Conservation (phyloP, 257 asterid species). For the Solanum dulcamara region DNA sequence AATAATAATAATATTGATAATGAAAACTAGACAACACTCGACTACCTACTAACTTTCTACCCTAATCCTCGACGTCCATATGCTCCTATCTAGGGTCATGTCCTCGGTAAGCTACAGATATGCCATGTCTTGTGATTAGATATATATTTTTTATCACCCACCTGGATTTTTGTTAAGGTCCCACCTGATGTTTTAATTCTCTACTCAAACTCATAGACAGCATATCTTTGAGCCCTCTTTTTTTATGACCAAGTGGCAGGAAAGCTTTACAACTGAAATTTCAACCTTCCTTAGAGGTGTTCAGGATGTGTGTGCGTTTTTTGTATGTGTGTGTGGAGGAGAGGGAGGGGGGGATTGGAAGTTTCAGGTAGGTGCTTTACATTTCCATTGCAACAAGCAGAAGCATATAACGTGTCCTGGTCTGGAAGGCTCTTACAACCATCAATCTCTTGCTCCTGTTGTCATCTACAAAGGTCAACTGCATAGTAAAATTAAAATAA, state of each 20-base stretch:
- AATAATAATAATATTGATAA: background rate
- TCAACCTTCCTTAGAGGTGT: background rate
- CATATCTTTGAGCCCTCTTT: background rate
- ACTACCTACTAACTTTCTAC: background rate
- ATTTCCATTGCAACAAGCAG: constrained; percentile 36
- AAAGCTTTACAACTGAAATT: background rate
- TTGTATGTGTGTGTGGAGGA: background rate
- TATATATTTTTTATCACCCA: background rate
- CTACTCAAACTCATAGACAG: background rate
- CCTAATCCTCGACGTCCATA: background rate
- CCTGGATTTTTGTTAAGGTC: background rate
- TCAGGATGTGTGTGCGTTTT: background rate
- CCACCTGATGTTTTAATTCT: background rate
- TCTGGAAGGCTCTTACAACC: constrained; percentile 10
- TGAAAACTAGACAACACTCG: background rate
- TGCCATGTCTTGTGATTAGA: background rate
- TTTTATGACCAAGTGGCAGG: background rate
- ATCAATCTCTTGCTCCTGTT: constrained; percentile 59
- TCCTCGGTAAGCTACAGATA: background rate
- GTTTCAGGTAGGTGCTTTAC: constrained; percentile 18
- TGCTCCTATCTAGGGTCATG: background rate
- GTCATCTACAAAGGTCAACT: constrained; percentile 78
- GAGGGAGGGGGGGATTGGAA: background rate
- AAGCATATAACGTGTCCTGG: constrained; percentile 15
- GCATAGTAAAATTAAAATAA: constrained; percentile 56